phyloP scores from a whole-genome alignment of 1,139 yeast species.

The Geotrichum australiense region DNA sequence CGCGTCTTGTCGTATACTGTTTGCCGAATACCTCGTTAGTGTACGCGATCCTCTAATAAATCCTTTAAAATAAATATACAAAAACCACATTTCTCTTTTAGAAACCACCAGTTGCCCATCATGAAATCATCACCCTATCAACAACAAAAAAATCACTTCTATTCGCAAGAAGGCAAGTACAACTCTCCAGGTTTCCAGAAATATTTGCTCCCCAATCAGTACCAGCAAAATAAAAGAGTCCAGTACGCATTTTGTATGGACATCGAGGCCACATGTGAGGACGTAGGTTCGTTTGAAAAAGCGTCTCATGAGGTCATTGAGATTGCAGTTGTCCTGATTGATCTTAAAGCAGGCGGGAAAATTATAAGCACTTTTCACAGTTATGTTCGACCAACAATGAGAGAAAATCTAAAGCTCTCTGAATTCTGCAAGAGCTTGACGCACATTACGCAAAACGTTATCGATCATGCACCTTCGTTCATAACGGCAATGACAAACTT shows the following conservation, averaged over 20 bases:
- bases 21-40: too few species aligned
- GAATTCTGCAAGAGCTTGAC: constrained; percentile 20
- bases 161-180: neutral
- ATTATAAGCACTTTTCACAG: constrained; percentile 17
- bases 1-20: too few species aligned
- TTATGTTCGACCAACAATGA: constrained; percentile 20
- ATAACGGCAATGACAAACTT: constrained; percentile 18
- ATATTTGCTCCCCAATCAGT: constrained; percentile 9
- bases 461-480: constrained; percentile 23
- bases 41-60: too few species aligned
- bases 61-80: too few species aligned
- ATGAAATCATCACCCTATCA: neutral
- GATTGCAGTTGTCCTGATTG: constrained; percentile 22
- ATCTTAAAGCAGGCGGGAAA: constrained; percentile 15
- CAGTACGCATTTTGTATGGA: constrained; percentile 25
- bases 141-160: neutral
- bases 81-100: too few species aligned
- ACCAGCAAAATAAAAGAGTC: constrained; percentile 7
- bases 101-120: too few species aligned
- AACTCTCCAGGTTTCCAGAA: constrained; percentile 2
- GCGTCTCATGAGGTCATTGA: constrained; percentile 25
- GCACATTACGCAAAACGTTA: constrained; percentile 19
- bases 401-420: constrained; percentile 13
- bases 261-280: constrained; percentile 25
- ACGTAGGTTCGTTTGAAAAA: constrained; percentile 9